Conservation (phyloP, 1,284 basidiomycete species). For the Caloboletus inedulis region DNA sequence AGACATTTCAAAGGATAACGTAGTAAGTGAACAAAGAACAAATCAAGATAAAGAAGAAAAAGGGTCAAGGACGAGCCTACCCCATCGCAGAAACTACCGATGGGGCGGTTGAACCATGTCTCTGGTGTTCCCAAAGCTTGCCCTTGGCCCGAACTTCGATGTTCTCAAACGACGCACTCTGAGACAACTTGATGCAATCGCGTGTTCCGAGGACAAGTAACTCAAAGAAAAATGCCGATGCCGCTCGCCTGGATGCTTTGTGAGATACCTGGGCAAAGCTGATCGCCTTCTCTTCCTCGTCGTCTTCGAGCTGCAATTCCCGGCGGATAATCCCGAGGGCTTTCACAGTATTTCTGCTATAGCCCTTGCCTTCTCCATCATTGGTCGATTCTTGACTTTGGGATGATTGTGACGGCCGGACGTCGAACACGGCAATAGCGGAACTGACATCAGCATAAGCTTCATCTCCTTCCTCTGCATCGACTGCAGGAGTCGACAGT, state of each 20-base stretch:
- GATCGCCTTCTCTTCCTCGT: conserved; percentile 66
- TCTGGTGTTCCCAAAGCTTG: conserved; percentile 76
- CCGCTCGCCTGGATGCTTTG: conserved; percentile 86
- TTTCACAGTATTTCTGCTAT: conserved; percentile 89
- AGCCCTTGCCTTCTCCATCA: conserved; percentile 64
- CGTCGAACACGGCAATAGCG: conserved; percentile 82
- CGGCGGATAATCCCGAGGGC: conserved; percentile 80
- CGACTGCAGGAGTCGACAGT: conserved; percentile 64
- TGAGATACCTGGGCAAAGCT: conserved; percentile 34
- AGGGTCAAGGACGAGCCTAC: conserved; percentile 6
- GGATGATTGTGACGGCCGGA: conserved; percentile 48
- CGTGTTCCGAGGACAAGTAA: conserved; percentile 90
- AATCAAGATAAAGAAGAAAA: conserved; percentile 3
- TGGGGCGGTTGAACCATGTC: conserved; percentile 48
- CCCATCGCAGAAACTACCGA: conserved; percentile 38
- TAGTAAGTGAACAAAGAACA: conserved; percentile 3
- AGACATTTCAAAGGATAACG: conserved; percentile 1
- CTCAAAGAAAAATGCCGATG: conserved; percentile 97
- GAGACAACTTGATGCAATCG: conserved; percentile 82
- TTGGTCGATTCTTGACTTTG: conserved; percentile 42
- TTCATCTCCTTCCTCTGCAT: conserved; percentile 60
- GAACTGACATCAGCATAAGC: conserved; percentile 68
- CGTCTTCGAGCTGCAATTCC: conserved; percentile 63
- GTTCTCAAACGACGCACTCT: conserved; percentile 76
- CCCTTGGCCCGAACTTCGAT: conserved; percentile 83